These are phyloP conservation scores for Hygrocybe coccinea DNA, from an alignment of 768 basidiomycete genomes.

Conservation along the genomic window DNA sequence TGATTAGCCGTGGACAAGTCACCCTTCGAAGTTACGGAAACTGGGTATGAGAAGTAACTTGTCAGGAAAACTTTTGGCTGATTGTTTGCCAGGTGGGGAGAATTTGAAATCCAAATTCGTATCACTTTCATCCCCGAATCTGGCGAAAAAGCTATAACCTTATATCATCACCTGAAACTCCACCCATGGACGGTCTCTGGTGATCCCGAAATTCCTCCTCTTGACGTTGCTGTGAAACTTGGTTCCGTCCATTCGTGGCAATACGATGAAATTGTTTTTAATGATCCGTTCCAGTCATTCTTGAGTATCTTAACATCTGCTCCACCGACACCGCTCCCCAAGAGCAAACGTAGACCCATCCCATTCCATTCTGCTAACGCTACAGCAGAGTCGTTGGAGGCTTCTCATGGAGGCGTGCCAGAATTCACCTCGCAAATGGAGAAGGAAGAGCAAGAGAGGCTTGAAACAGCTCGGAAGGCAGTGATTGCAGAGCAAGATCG, in stretches of 20 bases:
- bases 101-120: constrained; percentile 93
- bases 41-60: constrained; percentile 53
- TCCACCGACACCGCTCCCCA: constrained; percentile 79
- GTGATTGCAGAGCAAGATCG: constrained; percentile 74
- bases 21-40: constrained; percentile 93
- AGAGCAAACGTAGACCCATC: constrained; percentile 51
- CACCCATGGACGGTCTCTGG: constrained; percentile 75
- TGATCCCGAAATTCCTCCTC: constrained; percentile 62
- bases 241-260: constrained; percentile 96
- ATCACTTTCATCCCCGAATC: constrained; percentile 87
- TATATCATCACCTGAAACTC: constrained; percentile 93
- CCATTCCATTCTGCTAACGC: constrained; percentile 70
- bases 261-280: constrained; percentile 96
- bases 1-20: constrained; percentile 79
- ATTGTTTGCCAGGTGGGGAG: constrained; percentile 72
- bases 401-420: constrained; percentile 62
- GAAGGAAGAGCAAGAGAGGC: constrained; percentile 72
- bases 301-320: constrained; percentile 75
- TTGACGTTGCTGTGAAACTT: constrained; percentile 59
- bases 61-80: background rate
- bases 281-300: constrained; percentile 86
- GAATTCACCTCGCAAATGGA: constrained; percentile 88
- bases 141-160: constrained; percentile 80
- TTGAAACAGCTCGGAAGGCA: constrained; percentile 70
- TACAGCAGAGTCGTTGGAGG: constrained; percentile 48